phyloP scores from a whole-genome alignment of 2,329 filamentous ascomycete genomes.

The Salinomyces thailandicus region DNA sequence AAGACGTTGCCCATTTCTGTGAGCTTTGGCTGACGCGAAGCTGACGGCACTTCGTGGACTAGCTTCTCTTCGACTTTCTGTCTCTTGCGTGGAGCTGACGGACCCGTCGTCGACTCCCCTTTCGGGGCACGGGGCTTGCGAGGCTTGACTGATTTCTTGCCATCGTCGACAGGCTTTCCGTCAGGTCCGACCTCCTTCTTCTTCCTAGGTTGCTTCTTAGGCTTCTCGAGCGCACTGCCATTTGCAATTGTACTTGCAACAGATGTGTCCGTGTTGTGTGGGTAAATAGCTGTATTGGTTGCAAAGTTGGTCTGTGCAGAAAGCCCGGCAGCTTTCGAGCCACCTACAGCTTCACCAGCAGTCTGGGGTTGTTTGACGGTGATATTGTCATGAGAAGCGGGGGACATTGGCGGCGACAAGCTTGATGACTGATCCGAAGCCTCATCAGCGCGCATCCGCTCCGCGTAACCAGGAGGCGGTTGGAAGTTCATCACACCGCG shows the following conservation, averaged over 20 bases:
- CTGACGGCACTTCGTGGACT: slow-evolving; percentile 14
- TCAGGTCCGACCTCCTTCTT: slow-evolving; percentile 28
- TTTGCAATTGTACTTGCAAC: slow-evolving; percentile 25
- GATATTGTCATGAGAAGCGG: too few relatives aligned
- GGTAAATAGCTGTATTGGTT: slow-evolving; percentile 12
- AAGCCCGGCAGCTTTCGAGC: slow-evolving; percentile 16
- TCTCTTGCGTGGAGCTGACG: slow-evolving; percentile 39
- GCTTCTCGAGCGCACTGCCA: slow-evolving; percentile 27
- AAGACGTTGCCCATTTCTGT: slow-evolving; percentile 30
- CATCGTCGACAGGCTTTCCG: slow-evolving; percentile 28
- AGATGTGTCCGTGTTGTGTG: slow-evolving; percentile 10
- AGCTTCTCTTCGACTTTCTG: slow-evolving; percentile 30
- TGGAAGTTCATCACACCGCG: too few relatives aligned
- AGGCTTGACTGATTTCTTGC: slow-evolving; percentile 32
- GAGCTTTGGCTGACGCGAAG: slow-evolving; percentile 30
- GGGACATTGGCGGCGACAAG: slow-evolving; percentile 19
- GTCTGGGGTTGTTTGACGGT: slow-evolving; percentile 12
- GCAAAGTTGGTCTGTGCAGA: slow-evolving; percentile 19
- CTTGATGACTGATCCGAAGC: slow-evolving; percentile 13
- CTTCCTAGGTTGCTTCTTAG: slow-evolving; percentile 32
- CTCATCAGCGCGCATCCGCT: slow-evolving; percentile 11
- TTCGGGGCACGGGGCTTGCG: slow-evolving; percentile 38
- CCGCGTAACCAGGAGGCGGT: slow-evolving; percentile 10
- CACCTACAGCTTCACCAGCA: slow-evolving; percentile 26
- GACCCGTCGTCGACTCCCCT: slow-evolving; percentile 29